These are phyloP conservation scores for Lyophyllum decastes DNA, from an alignment of 768 basidiomycete species.

Conservation along the genomic window DNA sequence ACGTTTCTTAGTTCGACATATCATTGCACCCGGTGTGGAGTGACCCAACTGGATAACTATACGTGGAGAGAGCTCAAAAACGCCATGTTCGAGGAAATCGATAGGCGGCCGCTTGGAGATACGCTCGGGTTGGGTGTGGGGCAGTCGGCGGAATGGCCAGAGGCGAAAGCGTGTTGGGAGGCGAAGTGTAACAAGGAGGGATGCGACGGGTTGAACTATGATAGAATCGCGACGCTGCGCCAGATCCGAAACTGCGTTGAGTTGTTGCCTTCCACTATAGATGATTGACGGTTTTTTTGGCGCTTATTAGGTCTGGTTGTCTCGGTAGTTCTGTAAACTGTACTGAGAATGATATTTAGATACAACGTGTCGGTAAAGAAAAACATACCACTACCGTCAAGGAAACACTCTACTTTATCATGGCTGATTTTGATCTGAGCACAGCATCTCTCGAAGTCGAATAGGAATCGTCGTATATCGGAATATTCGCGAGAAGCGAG, in stretches of 20 bases:
- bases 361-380: too few species aligned
- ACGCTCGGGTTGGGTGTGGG: slow-evolving; percentile 41
- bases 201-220: slow-evolving; percentile 61
- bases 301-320: not conserved
- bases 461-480: too few species aligned
- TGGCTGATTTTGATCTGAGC: too few species aligned
- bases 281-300: slow-evolving; percentile 16
- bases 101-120: slow-evolving; percentile 59
- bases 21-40: slow-evolving; percentile 57
- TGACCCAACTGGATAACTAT: slow-evolving; percentile 53
- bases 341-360: not conserved
- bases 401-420: too few species aligned
- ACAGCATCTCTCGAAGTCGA: too few species aligned
- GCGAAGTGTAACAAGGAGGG: slow-evolving; percentile 51
- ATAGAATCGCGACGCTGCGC: slow-evolving; percentile 56
- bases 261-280: slow-evolving; percentile 43
- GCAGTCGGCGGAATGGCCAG: slow-evolving; percentile 56
- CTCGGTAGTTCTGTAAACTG: not conserved
- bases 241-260: slow-evolving; percentile 61
- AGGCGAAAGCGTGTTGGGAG: slow-evolving; percentile 63
- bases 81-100: slow-evolving; percentile 57
- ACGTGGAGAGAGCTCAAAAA: slow-evolving; percentile 66
- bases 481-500: too few species aligned
- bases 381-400: too few species aligned
- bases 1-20: slow-evolving; percentile 28